Base-by-base conservation (phyloP, 345 rosid species). In the Hibiscus mutabilis region DNA sequence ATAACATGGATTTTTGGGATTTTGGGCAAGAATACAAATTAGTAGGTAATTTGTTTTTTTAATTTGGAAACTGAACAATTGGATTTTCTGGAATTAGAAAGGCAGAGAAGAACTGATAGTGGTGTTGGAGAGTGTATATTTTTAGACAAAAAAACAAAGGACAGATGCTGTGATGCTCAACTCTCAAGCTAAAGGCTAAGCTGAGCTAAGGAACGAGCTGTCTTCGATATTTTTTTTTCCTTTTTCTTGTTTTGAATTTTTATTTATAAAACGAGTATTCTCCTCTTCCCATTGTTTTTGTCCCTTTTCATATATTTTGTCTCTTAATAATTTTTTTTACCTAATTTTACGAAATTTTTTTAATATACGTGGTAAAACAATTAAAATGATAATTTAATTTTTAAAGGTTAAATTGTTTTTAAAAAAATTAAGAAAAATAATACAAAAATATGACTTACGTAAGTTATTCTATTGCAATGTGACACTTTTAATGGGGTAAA, bases 11-110 rank as follows among this genome's bases (percentile, higher is more conserved):
- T 6, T 64, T 40, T 15, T 42, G 18, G 68, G 68, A 37, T 40
- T 65, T 42, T 19, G 59, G 53, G 42, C 4, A 14, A 21, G 61
- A 58, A 24, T 24, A 37, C 13, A 8, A 33, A 27, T 0, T 10
- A n/a, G 6, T 9, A 5, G 6, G n/a, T 24, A 24, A 24, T 15
- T 66, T 24, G 22, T 46, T 6, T 29, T 66, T 22, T 29, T 8
- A 44, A 69, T 3, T 29, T 69, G 33, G 11, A 70, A 37, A 24
- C 19, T 58, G 71, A 60, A 66, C 42, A 67, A 42, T 59, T 47
- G 78, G 70, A 74, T 71, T 78, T 75, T 75, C 76, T 61, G 76
- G 75, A 78, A 74, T 33, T 75, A 74, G 75, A 77, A 79, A 31
- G 68, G 70, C 84, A 75, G 74, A 76, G 73, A 49, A 53, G 59